Evolutionary conservation across 2,329 filamentous ascomycete species (phyloP).

Genomic region (Fusarium fujikuroi): DNA sequence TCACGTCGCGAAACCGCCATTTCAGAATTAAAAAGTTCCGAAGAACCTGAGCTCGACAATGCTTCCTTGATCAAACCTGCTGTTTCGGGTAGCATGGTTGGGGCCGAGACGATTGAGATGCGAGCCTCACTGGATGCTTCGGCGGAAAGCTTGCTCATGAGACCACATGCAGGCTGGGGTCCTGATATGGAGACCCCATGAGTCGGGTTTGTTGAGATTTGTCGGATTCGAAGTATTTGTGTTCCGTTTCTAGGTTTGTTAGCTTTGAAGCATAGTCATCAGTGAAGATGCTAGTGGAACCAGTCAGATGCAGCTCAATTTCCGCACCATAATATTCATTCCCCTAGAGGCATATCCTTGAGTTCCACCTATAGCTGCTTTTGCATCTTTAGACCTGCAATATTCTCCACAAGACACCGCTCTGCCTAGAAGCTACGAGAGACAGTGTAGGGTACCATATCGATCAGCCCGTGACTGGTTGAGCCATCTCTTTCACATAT

Average conservation of each 20-base stretch:
- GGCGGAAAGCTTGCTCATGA: background rate
- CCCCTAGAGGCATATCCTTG: background rate
- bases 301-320: background rate
- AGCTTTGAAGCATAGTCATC: background rate
- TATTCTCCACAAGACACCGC: background rate
- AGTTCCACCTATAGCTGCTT: accelerated
- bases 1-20: background rate
- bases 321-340: too few relatives aligned
- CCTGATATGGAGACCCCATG: background rate
- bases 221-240: too few relatives aligned
- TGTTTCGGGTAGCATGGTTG: background rate
- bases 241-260: too few relatives aligned
- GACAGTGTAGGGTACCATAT: background rate
- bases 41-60: background rate
- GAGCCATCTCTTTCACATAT: background rate
- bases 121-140: background rate
- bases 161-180: background rate
- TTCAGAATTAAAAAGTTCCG: background rate
- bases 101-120: background rate
- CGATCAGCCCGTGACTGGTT: background rate
- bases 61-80: background rate
- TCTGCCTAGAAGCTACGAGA: background rate
- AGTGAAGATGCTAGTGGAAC: background rate
- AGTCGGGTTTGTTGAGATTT: background rate
- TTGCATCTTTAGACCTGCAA: background rate